phyloP scores from a whole-genome alignment of 2,329 filamentous ascomycete genomes.

The Didymella pinodella region DNA sequence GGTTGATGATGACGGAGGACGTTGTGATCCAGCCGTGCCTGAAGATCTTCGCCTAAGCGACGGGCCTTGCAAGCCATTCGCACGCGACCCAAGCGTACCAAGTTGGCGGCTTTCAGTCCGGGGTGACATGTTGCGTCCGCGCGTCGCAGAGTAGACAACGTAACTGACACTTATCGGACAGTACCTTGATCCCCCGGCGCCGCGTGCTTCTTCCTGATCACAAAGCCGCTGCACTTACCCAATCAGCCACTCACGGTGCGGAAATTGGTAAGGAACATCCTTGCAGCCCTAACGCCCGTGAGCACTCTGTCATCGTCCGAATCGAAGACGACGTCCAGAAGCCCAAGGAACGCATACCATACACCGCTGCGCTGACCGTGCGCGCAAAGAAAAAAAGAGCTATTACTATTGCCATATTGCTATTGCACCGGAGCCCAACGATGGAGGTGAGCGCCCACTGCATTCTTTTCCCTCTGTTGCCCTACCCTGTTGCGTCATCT shows the following conservation, averaged over 20 bases:
- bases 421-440: conserved; percentile 23
- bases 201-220: conserved; percentile 17
- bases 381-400: conserved; percentile 24
- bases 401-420: conserved; percentile 20
- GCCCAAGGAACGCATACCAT: conserved; percentile 21
- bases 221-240: conserved; percentile 13
- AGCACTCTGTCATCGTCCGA: conserved; percentile 21
- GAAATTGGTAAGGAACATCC: conserved; percentile 22
- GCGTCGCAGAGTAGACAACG: conserved; percentile 12
- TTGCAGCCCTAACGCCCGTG: conserved; percentile 20
- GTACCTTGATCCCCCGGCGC: conserved; percentile 15
- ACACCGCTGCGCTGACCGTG: conserved; percentile 25
- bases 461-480: conserved; percentile 19
- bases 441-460: conserved; percentile 24
- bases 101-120: conserved; percentile 14
- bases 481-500: conserved; percentile 22
- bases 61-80: conserved; percentile 17
- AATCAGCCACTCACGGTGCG: conserved; percentile 19
- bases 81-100: conserved; percentile 19
- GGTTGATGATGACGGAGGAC: conserved; percentile 8
- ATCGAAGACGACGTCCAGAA: conserved; percentile 23
- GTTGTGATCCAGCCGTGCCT: conserved; percentile 17
- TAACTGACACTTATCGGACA: conserved; percentile 10
- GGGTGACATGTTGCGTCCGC: conserved; percentile 11
- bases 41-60: conserved; percentile 24